phyloP scores from a whole-genome alignment of 306 rosid species.

The Vachellia pachyceras region DNA sequence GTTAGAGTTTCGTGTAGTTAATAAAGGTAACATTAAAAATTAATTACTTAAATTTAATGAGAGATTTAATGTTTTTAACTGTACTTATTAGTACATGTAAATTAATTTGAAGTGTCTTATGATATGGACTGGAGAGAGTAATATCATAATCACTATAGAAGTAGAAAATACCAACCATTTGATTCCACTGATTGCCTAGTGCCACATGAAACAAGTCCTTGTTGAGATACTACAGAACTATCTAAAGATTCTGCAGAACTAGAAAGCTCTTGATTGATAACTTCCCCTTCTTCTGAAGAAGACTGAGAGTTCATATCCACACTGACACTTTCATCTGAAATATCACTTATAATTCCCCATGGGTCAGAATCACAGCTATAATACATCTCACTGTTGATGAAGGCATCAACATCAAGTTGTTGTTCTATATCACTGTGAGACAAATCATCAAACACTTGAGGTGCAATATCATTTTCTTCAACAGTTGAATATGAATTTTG shows the following conservation, averaged over 20 bases:
- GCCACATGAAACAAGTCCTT: slow-evolving; percentile 44
- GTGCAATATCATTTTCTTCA: slow-evolving; percentile 38
- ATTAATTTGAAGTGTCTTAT: too few species aligned
- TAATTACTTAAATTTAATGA: too few species aligned
- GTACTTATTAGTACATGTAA: too few species aligned
- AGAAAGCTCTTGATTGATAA: too few species aligned
- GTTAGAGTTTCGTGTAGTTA: too few species aligned
- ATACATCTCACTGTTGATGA: background rate
- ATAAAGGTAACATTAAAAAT: too few species aligned
- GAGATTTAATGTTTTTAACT: too few species aligned
- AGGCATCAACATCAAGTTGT: background rate
- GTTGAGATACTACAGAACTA: too few species aligned
- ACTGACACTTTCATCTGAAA: slow-evolving; percentile 33
- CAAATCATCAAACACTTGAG: too few species aligned
- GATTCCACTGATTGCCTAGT: background rate
- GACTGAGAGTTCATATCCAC: background rate
- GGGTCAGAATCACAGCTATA: slow-evolving; percentile 32
- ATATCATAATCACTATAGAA: too few species aligned
- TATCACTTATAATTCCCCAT: slow-evolving; percentile 16
- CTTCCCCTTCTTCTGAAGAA: background rate
- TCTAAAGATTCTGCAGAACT: background rate
- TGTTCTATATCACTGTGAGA: slow-evolving; percentile 44
- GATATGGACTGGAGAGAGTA: too few species aligned
- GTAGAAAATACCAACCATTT: background rate
- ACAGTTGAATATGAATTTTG: slow-evolving; percentile 38